A percentile compares a stretch with the other conserved stretches of the same genome.
Conservation (phyloP, 306 rosid species). For the Mimosa bimucronata region DNA sequence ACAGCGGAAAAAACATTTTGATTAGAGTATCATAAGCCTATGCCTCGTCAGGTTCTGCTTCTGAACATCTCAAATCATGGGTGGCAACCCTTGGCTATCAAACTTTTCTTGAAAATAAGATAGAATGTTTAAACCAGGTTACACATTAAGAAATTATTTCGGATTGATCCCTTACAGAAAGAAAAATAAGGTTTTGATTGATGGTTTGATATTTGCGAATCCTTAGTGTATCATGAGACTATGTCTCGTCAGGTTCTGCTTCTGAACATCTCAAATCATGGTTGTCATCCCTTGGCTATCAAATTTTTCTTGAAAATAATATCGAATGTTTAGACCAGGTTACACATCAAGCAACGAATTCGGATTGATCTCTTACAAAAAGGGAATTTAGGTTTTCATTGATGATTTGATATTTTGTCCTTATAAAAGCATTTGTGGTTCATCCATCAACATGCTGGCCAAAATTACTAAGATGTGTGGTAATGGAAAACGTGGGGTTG, state of each 20-base stretch:
- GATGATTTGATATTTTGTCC: too few species aligned
- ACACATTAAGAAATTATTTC: background rate
- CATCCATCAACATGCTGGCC: background rate
- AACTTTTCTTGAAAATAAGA: background rate
- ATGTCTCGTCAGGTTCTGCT: conserved; percentile 4
- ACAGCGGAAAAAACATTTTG: background rate
- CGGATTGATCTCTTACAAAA: background rate
- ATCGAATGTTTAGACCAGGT: conserved; percentile 1
- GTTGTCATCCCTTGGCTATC: background rate
- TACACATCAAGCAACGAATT: background rate
- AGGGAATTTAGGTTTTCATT: conserved; percentile 26
- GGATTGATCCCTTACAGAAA: background rate
- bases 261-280: background rate
- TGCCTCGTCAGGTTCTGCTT: conserved; percentile 5
- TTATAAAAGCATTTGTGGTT: background rate
- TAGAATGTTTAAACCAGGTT: conserved; percentile 4
- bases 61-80: background rate
- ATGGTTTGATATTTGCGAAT: too few species aligned
- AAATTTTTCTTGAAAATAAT: background rate
- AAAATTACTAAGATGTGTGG: conserved; percentile 11
- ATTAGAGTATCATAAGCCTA: conserved; percentile 21
- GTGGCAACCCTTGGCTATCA: background rate
- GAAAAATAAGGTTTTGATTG: conserved; percentile 30
- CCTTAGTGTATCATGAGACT: conserved; percentile 18
- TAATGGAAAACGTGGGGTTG: conserved; percentile 6